Percentiles rank a stretch among this genome's conserved stretches.
phyloP scores from a whole-genome alignment of 768 basidiomycete genomes.

The Neoboletus brunneissimus region DNA sequence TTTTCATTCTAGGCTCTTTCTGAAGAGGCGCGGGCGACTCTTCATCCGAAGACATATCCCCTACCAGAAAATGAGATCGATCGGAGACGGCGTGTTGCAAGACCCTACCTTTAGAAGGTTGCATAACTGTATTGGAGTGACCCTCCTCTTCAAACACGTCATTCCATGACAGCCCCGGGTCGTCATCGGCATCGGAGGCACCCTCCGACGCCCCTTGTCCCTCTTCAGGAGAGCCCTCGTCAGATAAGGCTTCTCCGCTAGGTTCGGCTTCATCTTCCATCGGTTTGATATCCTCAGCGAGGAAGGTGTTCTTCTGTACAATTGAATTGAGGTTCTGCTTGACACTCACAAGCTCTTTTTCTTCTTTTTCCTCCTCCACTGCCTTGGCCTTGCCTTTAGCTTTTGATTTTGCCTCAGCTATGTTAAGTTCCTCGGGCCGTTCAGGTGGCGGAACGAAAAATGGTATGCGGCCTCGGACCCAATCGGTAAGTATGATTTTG shows the following conservation, averaged over 20 bases:
- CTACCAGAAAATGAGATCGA: constrained; percentile 22
- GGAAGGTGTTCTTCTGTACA: constrained; percentile 84
- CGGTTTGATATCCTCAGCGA: constrained; percentile 77
- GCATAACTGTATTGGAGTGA: constrained; percentile 15
- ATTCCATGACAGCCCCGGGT: constrained; percentile 72
- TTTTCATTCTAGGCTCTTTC: constrained; percentile 85
- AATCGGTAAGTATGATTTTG: constrained; percentile 93
- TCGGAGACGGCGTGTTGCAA: constrained; percentile 1
- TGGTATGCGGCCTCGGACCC: constrained; percentile 96
- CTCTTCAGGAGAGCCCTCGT: constrained; percentile 39
- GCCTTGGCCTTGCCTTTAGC: constrained; percentile 51
- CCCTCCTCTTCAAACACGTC: constrained; percentile 74
- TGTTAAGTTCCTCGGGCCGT: constrained; percentile 66
- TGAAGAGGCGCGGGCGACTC: constrained; percentile 34
- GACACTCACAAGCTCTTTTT: constrained; percentile 55
- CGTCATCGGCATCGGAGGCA: constrained; percentile 30
- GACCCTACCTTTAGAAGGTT: constrained; percentile 18
- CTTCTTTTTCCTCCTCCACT: constrained; percentile 29
- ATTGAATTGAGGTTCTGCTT: constrained; percentile 85
- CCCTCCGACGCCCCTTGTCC: constrained; percentile 39
- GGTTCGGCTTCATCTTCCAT: constrained; percentile 50
- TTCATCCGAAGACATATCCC: constrained; percentile 32
- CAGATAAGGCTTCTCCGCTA: constrained; percentile 30
- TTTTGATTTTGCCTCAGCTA: constrained; percentile 47
- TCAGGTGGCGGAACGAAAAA: constrained; percentile 95